Base-by-base conservation (phyloP, 495 filamentous ascomycete species). In the Copromyces sp. region DNA sequence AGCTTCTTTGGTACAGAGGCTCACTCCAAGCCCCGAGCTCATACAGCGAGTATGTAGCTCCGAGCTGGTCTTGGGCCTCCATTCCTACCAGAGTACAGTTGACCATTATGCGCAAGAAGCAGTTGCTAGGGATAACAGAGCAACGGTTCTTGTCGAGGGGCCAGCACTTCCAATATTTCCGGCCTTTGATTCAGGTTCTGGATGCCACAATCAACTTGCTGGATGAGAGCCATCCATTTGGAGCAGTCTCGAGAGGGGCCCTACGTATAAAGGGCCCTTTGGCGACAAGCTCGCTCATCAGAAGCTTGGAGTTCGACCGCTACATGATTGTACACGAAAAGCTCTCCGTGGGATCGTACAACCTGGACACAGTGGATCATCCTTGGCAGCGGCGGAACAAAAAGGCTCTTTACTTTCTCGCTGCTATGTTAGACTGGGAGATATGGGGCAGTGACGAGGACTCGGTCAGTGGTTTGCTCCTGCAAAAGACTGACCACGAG, bases 281-380 rank as follows among this genome's bases (percentile, higher is more conserved):
- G 24, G 20, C 24, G 11, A 29, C 6, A 0, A 29, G 0, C 2
- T 59, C 47, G 9, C 24, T 59, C 4, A 59, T 59, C 1, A 0
- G 6, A 0, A 20, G 9, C n/a, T 47, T 45, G n/a, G n/a, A 20
- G 0, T 0, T 20, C 2, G n/a, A 24, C 24, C 24, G 24, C 24
- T 24, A 24, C 1, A 24, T 24, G 24, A 24, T 24, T 24, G 0
- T 24, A 24, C 24, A 24, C 24, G 24, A 24, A 24, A 24, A 24
- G 24, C 24, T 24, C 24, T 24, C 24, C 24, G 45, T 1, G 9
- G 45, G 45, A 24, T 53, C 9, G 2, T 53, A 53, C 20, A 14
- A 0, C 3, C 0, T 53, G 0, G 45, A 53, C 12, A 24, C 9
- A 1, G 8, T 2, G 0, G 2, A 0, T n/a, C 24, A 2, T 24